Evolutionary conservation across 2,329 filamentous ascomycete species (phyloP), one percentile per base, ranked within the genome.

Genomic region (Conoideocrella luteorostrata): DNA sequence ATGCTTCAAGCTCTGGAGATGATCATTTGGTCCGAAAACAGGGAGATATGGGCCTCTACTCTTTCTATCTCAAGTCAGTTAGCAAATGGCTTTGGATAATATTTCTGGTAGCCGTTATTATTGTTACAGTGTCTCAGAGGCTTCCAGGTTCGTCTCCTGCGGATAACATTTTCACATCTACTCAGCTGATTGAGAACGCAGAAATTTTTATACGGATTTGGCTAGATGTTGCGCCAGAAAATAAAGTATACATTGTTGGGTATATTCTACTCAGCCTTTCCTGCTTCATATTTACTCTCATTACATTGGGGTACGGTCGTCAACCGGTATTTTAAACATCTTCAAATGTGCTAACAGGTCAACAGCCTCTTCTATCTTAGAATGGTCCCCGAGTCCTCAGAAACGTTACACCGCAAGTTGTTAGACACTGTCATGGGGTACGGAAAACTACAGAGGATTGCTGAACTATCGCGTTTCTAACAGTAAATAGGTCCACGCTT

Each of bases 371-470:
- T 20, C 24, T 37, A 13, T 35, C 23, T 43, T 2, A 36, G 22
- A 36, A 43, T 43, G 1, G 41, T 43, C 7, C 33, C 41, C 17
- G 15, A 38, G 13, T n/a, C 32, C 5, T 29, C 41, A 7, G 23
- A 43, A 36, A 43, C 21, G 5, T 13, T 43, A 10, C 41, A 43
- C 15, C 23, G 33, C 7, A 10, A 13, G 23, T 24, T 43, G 5
- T 15, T 43, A 17, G 23, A 43, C 21, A 43, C 23, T 15, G 41
- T 43, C 23, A 37, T 37, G 23, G 17, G 22, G 41, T 43, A 43
- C 17, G n/a, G 4, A n/a, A n/a, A n/a, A n/a, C n/a, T n/a, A n/a
- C n/a, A n/a, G n/a, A n/a, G n/a, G n/a, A 20, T 29, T 3, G 6
- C 2, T 13, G 12, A 7, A 9, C 13, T 6, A 12, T 24, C 7